Evolutionary conservation across 139 green algal genomes (phyloP), one percentile per base, ranked within the genome.

Genomic region (Chlorella vulgaris): DNA sequence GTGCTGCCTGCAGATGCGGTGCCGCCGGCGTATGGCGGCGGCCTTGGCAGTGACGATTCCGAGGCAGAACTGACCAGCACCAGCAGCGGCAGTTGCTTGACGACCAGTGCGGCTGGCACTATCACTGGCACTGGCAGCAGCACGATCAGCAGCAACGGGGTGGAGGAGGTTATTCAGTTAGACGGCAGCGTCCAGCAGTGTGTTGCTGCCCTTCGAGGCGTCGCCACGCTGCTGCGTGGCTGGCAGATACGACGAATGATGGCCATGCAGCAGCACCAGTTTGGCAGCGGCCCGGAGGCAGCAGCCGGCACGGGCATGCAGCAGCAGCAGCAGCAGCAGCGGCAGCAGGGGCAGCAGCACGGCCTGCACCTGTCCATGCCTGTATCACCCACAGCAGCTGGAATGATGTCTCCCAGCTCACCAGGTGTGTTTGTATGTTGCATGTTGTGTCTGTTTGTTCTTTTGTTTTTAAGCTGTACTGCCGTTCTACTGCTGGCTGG

Each of bases 111-210:
- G n/a, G n/a, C n/a, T n/a, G n/a, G n/a, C n/a, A n/a, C n/a, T n/a
- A n/a, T n/a, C n/a, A n/a, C n/a, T n/a, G n/a, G n/a, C n/a, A n/a
- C n/a, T 40, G 40, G 55, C 55, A 74, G 70, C n/a, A 47, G 36
- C 68, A 42, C 66, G 10, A 55, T 43, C 76, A 24, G 80, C 43
- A 39, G 55, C n/a, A 19, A 26, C 36, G 40, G 43, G 7, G 39
- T 42, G 5, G 84, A 88, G 76, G 82, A 85, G 26, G 63, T 85
- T 10, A 74, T 88, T 7, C 84, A 88, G 50, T 62, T 88, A 31
- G 84, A 88, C 69, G 84, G 84, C 42, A 50, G 39, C 36, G 31
- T 88, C 40, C 51, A 85, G 42, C 74, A 81, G 53, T 77, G 63
- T 28, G 69, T 88, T 51, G 50, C 51, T 36, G 82, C 81, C 29